These are phyloP conservation scores for Dillenia turbinata DNA, from an alignment of 164 flowering plant genomes.

Conservation along the genomic window DNA sequence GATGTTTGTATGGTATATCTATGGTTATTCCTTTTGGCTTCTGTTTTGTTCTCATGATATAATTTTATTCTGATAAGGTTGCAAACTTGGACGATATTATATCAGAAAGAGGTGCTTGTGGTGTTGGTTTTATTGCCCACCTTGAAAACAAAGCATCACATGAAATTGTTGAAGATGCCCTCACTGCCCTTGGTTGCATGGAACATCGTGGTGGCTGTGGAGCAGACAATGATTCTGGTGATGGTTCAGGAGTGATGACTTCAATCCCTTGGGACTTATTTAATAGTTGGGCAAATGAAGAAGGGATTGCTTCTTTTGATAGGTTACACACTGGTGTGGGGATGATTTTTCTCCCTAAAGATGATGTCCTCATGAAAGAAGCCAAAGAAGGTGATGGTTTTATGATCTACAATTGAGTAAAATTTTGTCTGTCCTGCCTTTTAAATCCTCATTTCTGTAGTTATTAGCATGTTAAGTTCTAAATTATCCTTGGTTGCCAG, in stretches of 20 bases:
- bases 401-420: constrained; percentile 3
- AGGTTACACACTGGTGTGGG: constrained; percentile 89
- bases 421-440: background rate
- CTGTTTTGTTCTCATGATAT: background rate
- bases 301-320: constrained; percentile 75
- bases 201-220: constrained; percentile 99
- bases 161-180: constrained; percentile 75
- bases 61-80: constrained; percentile 38
- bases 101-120: constrained; percentile 98
- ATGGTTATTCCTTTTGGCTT: background rate
- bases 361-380: constrained; percentile 47
- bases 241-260: constrained; percentile 97
- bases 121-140: constrained; percentile 97
- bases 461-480: too few relatives aligned
- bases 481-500: too few relatives aligned
- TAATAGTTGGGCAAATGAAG: constrained; percentile 71
- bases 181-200: constrained; percentile 96
- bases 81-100: constrained; percentile 80
- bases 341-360: constrained; percentile 91
- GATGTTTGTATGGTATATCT: background rate
- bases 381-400: constrained; percentile 69
- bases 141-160: constrained; percentile 80
- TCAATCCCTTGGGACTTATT: constrained; percentile 95
- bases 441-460: background rate
- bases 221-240: constrained; percentile 99